phyloP scores from a whole-genome alignment of 1,139 yeast genomes.

The Geotrichum australiense region DNA sequence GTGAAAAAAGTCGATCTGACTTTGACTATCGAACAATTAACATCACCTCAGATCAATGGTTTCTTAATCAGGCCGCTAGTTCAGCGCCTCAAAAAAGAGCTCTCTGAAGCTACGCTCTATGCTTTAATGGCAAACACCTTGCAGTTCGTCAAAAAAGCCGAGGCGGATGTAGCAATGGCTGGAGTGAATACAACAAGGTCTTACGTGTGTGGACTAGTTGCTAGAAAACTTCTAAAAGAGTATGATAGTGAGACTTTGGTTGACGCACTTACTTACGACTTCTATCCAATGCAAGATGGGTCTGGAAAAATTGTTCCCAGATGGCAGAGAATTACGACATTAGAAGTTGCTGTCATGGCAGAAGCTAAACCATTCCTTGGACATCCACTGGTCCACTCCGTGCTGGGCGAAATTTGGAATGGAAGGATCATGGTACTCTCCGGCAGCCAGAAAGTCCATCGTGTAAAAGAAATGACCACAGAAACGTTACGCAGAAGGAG shows the following conservation, averaged over 20 bases:
- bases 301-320: constrained; percentile 32
- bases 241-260: constrained; percentile 38
- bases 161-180: constrained; percentile 42
- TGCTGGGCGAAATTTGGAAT: constrained; percentile 48
- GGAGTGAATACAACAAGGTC: constrained; percentile 49
- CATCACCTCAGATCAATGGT: constrained; percentile 47
- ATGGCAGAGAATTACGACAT: constrained; percentile 46
- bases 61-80: constrained; percentile 48
- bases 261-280: constrained; percentile 38
- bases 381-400: constrained; percentile 48
- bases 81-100: constrained; percentile 23
- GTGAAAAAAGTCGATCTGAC: constrained; percentile 42
- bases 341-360: constrained; percentile 50
- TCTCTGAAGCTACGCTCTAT: constrained; percentile 33
- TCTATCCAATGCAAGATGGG: constrained; percentile 37
- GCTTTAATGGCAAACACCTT: constrained; percentile 35
- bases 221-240: constrained; percentile 47
- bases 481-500: constrained; percentile 28
- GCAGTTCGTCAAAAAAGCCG: constrained; percentile 44
- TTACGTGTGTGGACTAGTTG: constrained; percentile 49
- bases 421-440: constrained; percentile 43
- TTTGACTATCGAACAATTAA: constrained; percentile 50
- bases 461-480: constrained; percentile 27
- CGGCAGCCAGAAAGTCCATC: constrained; percentile 35
- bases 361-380: constrained; percentile 50